Evolutionary conservation across 495 filamentous ascomycete species (phyloP).

Genomic region (Bacidia rubella): DNA sequence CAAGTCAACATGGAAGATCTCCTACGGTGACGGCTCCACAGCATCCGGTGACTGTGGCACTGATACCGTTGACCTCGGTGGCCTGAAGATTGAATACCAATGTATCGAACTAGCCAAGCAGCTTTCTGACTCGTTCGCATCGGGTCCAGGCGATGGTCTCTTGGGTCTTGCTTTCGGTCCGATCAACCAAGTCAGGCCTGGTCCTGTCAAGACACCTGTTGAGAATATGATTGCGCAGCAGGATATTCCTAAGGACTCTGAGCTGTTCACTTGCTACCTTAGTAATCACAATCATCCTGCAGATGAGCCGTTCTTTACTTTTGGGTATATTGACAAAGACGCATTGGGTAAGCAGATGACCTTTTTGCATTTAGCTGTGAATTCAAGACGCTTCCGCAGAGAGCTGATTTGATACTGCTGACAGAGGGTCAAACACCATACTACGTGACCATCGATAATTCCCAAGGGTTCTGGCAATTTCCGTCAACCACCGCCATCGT

Average conservation of each 20-base stretch:
- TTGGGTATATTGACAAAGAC: slow-evolving; percentile 61
- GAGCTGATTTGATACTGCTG: background rate
- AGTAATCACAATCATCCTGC: slow-evolving; percentile 47
- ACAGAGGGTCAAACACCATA: slow-evolving; percentile 25
- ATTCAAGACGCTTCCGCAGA: background rate
- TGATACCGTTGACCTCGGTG: slow-evolving; percentile 54
- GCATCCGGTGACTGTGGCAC: slow-evolving; percentile 59
- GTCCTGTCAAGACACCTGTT: slow-evolving; percentile 52
- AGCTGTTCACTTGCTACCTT: slow-evolving; percentile 65
- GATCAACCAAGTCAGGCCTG: slow-evolving; percentile 56
- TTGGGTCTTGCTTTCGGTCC: slow-evolving; percentile 56
- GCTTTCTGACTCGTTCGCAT: slow-evolving; percentile 48
- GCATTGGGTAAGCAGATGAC: slow-evolving; percentile 30
- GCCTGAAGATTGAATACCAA: slow-evolving; percentile 53
- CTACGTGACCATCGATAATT: slow-evolving; percentile 55
- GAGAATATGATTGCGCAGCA: slow-evolving; percentile 62
- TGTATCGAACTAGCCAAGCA: slow-evolving; percentile 53
- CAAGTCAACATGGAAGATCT: slow-evolving; percentile 49
- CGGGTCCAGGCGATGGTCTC: slow-evolving; percentile 53
- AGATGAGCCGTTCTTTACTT: slow-evolving; percentile 58
- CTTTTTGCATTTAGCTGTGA: background rate
- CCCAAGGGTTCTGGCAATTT: slow-evolving; percentile 63
- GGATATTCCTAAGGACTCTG: slow-evolving; percentile 45
- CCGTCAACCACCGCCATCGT: slow-evolving; percentile 44
- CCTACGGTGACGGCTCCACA: slow-evolving; percentile 58